A percentile compares a stretch with the other conserved stretches of the same genome.
These are phyloP conservation scores for Alternaria infectoria DNA, from an alignment of 2,329 filamentous ascomycete genomes.

Conservation along the genomic window DNA sequence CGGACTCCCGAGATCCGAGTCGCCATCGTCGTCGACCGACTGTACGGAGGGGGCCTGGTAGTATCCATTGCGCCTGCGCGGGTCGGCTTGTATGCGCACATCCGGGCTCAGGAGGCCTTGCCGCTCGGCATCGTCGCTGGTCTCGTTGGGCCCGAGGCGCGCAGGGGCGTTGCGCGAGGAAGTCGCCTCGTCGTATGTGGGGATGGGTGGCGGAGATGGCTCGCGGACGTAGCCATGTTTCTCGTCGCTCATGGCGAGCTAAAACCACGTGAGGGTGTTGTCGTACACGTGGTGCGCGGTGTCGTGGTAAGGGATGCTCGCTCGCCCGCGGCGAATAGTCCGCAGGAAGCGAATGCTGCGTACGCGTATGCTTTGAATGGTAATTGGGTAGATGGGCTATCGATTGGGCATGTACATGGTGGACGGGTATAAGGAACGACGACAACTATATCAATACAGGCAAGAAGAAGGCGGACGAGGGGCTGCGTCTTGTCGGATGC, in stretches of 20 bases:
- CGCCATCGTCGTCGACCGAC: constrained; percentile 73
- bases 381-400: constrained; percentile 19
- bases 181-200: constrained; percentile 81
- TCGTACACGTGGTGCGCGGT: constrained; percentile 7
- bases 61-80: constrained; percentile 47
- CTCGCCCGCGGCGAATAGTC: constrained; percentile 15
- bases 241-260: constrained; percentile 46
- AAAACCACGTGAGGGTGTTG: constrained; percentile 18
- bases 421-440: constrained; percentile 24
- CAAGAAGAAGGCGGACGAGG: constrained; percentile 10
- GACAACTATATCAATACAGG: constrained; percentile 9
- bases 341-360: constrained; percentile 1
- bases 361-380: not conserved
- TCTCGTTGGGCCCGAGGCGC: constrained; percentile 62
- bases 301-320: constrained; percentile 12
- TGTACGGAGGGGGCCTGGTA: constrained; percentile 86
- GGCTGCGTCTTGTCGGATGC: constrained; percentile 7
- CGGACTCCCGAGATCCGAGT: constrained; percentile 57
- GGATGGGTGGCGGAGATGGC: constrained; percentile 70
- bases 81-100: constrained; percentile 30
- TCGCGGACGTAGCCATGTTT: constrained; percentile 48
- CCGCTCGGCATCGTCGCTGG: constrained; percentile 74
- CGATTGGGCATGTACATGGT: constrained; percentile 37
- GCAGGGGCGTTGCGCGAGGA: constrained; percentile 61
- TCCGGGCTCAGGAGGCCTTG: constrained; percentile 73